Base-by-base conservation (phyloP, 176 grass and related monocot species). In the Thalia dealbata region DNA sequence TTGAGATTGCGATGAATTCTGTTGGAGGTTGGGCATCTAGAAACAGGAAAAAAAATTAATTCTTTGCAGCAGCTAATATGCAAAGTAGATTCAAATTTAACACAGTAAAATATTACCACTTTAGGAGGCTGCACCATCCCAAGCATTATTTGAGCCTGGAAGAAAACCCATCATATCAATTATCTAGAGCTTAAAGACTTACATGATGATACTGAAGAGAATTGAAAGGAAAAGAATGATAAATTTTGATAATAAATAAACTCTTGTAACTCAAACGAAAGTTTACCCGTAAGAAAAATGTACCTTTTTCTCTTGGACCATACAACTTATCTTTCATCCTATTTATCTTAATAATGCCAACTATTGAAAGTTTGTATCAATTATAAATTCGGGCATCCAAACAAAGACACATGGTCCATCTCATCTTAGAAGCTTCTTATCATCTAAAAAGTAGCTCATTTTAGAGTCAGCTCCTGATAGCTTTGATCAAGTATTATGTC, bases 51-150 rank as follows among this genome's bases (percentile, higher is more conserved):
- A 76, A 64, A 80, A 32, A 19, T 7, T 77, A 70, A 22, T 26
- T 61, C 19, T 10, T 30, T 64, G 48, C 41, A 67, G 10, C 50
- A 29, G 61, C n/a, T 30, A 24, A 51, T 22, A 23, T 41, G 70
- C 7, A 3, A 61, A 24, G 61, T 38, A 65, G 7, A 71, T 74
- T 35, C 38, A 13, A 77, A 69, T 82, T 67, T 66, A 6, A 44
- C 23, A 3, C 32, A 38, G 62, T 50, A 52, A 59, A 79, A 73
- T 32, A 77, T 61, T 91, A 99, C 95, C 69, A 76, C 50, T 89
- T 95, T 86, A 69, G 90, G 90, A 43, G 85, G 79, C 73, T 99
- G 84, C 41, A 99, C 87, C 95, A 99, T 99, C 84, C 95, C 95
- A 52, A 99, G 95, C 84, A 95, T 85, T 58, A 99, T 82, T 85